Base-by-base conservation (phyloP, 345 rosid genomes). In the Brassica cretica region DNA sequence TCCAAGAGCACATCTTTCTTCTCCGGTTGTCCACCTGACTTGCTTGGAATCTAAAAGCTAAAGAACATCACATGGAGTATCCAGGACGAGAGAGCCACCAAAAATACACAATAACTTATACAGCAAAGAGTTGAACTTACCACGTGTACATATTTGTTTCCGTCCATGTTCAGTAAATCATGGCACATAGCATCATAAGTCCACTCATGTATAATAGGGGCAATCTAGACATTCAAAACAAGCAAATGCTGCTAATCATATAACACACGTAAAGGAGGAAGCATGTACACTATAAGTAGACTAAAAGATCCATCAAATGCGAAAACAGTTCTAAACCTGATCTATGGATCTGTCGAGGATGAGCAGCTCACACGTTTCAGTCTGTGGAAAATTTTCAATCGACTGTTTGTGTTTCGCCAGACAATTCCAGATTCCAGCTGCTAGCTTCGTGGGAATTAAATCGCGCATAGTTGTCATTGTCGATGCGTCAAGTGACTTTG, bases 171-270 rank as follows among this genome's bases (percentile, higher is more conserved):
- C 79, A 96, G 86, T 81, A 93, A 83, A 87, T 96, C 99, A 81
- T 85, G 98, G 84, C 98, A 96, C 86, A 96, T 93, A 56, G 99
- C 98, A 91, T 93, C 99, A 84, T 96, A 96, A 16, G 99, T 96
- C 99, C 99, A 96, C 87, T 96, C 99, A 78, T 96, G 99, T 82
- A 96, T 96, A 65, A 96, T 61, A 79, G 99, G 99, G 82, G 99
- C 95, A 83, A 96, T 88, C 99, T 95, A 85, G 68, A 83, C 59
- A 75, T 71, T 70, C 65, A 62, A 74, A 84, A 79, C 49, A 66
- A 60, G 64, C 19, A 70, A 59, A 65, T 64, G 68, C 29, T 65
- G 64, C 67, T 80, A 70, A 75, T 65, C 66, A 65, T 70, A 41
- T 64, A 75, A 64, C 69, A 69, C 49, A 75, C 19, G 68, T 44